Evolutionary conservation across 2,329 filamentous ascomycete species (phyloP).

Genomic region (Aspergillus fischeri): DNA sequence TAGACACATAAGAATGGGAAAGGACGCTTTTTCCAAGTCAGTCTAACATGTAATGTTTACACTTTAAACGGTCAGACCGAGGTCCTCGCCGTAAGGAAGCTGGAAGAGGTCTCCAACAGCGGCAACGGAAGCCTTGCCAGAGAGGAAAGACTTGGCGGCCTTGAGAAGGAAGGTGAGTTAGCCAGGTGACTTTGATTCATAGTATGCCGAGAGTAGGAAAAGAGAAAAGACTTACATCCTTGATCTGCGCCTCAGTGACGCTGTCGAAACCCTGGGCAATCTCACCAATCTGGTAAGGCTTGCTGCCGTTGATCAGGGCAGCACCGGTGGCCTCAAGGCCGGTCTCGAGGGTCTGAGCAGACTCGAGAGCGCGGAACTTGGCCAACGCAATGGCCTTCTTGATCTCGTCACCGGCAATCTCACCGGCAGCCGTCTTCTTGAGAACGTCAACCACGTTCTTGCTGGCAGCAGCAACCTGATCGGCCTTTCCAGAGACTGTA

Average conservation of each 20-base stretch:
- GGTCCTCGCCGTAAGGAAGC: constrained; percentile 88
- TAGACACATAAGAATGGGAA: constrained; percentile 30
- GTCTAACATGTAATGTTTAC: constrained; percentile 37
- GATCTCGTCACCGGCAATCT: constrained; percentile 77
- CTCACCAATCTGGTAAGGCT: constrained; percentile 78
- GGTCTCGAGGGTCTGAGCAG: constrained; percentile 70
- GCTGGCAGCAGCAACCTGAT: constrained; percentile 68
- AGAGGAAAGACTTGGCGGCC: constrained; percentile 83
- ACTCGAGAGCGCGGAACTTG: constrained; percentile 86
- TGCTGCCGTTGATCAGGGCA: constrained; percentile 74
- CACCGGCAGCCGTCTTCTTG: constrained; percentile 72
- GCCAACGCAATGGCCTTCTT: constrained; percentile 88
- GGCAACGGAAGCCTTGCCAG: constrained; percentile 83
- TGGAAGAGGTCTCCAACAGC: constrained; percentile 87
- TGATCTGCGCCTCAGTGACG: constrained; percentile 79
- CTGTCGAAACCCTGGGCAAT: constrained; percentile 73
- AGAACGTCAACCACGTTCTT: constrained; percentile 74
- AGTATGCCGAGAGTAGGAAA: neutral
- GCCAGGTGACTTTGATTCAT: constrained; percentile 3
- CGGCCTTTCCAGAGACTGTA: constrained; percentile 70
- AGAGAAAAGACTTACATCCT: constrained; percentile 62
- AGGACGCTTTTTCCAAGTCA: constrained; percentile 26
- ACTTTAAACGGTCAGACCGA: constrained; percentile 86
- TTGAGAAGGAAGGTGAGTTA: constrained; percentile 41
- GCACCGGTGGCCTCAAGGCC: constrained; percentile 81